A percentile compares a stretch with the other conserved stretches of the same genome.
Evolutionary conservation across 495 filamentous ascomycete species (phyloP).

Genomic region (Pseudevernia furfuracea): DNA sequence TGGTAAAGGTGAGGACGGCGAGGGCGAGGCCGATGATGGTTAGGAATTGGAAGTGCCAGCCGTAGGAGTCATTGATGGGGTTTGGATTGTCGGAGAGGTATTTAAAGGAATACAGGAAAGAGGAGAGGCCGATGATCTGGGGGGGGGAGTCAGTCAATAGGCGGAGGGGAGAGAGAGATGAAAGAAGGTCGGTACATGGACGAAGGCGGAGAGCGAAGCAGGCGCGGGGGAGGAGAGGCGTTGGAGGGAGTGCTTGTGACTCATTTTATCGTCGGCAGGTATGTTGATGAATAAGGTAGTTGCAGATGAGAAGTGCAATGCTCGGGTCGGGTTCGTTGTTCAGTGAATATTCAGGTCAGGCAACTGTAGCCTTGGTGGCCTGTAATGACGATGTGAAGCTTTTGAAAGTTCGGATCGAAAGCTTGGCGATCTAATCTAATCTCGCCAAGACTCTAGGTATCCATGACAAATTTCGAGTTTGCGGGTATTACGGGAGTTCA

Average conservation of each 20-base stretch:
- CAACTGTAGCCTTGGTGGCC: too few species aligned
- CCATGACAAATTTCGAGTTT: too few species aligned
- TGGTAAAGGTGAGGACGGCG: slow-evolving; percentile 58
- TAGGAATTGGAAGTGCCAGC: slow-evolving; percentile 78
- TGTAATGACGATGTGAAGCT: too few species aligned
- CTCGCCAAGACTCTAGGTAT: not conserved
- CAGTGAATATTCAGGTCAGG: too few species aligned
- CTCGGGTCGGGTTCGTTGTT: too few species aligned
- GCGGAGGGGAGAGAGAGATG: not conserved
- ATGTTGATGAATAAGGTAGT: too few species aligned
- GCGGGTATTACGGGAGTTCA: too few species aligned
- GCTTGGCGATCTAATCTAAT: slow-evolving; percentile 13
- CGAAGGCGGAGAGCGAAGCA: slow-evolving; percentile 54
- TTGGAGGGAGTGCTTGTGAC: slow-evolving; percentile 59
- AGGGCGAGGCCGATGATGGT: slow-evolving; percentile 74
- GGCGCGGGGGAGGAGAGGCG: slow-evolving; percentile 58
- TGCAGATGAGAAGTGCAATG: too few species aligned
- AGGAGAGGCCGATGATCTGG: slow-evolving; percentile 49
- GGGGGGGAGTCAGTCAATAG: not conserved
- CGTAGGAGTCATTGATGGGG: slow-evolving; percentile 53
- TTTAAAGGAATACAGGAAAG: slow-evolving; percentile 17
- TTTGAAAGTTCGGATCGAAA: too few species aligned
- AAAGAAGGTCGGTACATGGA: slow-evolving; percentile 50
- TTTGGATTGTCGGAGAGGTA: slow-evolving; percentile 26
- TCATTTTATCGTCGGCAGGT: not conserved